These are phyloP conservation scores for Wickerhamomyces alni DNA, from an alignment of 805 yeast genomes.

Conservation along the genomic window DNA sequence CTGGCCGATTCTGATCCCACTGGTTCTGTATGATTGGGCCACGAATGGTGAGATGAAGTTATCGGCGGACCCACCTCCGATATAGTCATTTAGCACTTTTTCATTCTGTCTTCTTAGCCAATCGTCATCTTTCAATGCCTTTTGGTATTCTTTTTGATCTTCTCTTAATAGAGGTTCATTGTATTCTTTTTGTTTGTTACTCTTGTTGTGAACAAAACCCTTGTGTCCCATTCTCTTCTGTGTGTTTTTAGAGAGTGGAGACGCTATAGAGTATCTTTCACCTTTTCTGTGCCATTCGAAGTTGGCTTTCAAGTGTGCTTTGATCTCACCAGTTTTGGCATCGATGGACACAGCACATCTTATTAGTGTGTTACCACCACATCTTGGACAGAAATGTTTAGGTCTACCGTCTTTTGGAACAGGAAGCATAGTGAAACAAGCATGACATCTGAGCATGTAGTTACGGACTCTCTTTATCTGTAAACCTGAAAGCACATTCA, in stretches of 20 bases:
- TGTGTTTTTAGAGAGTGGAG: conserved; percentile 82
- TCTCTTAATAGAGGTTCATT: conserved; percentile 63
- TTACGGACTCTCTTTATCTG: conserved; percentile 81
- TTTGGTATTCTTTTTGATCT: conserved; percentile 90
- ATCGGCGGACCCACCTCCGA: conserved; percentile 92
- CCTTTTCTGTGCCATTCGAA: conserved; percentile 95
- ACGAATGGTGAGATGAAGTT: conserved; percentile 86
- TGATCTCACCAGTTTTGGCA: conserved; percentile 69
- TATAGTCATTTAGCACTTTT: conserved; percentile 78
- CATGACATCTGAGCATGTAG: conserved; percentile 96
- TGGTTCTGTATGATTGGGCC: conserved; percentile 51
- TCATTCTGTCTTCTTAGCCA: conserved; percentile 87
- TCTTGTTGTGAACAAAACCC: conserved; percentile 69
- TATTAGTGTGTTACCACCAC: conserved; percentile 90
- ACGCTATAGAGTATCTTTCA: conserved; percentile 70
- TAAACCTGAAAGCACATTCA: conserved; percentile 79
- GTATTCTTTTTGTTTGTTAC: conserved; percentile 43
- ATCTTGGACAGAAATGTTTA: conserved; percentile 86
- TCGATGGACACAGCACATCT: conserved; percentile 89
- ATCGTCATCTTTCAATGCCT: conserved; percentile 80
- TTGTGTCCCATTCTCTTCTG: conserved; percentile 69
- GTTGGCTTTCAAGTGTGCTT: conserved; percentile 84
- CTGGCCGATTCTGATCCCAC: conserved; percentile 76
- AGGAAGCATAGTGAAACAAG: conserved; percentile 82
- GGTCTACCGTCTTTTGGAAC: conserved; percentile 71